Conservation (phyloP, 495 filamentous ascomycete species). For the Massariosphaeria phaeospora region DNA sequence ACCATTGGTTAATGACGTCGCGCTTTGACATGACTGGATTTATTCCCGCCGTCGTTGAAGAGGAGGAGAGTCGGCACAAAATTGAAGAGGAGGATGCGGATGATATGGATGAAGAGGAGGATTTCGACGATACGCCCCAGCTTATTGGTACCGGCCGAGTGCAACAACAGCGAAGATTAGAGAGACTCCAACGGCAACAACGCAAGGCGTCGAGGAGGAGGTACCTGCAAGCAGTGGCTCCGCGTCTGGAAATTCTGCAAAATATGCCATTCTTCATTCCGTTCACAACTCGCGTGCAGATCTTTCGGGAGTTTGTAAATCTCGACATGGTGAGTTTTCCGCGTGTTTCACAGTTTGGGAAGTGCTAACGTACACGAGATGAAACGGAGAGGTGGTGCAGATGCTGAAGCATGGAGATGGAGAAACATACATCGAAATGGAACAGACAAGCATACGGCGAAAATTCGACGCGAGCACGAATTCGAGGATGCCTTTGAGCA, state of each 20-base stretch:
- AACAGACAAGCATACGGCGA: constrained; percentile 65
- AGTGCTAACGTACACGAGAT: constrained; percentile 22
- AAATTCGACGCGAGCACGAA: constrained; percentile 70
- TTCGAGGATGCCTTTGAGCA: constrained; percentile 83
- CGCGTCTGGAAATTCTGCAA: constrained; percentile 81
- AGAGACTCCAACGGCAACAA: constrained; percentile 56
- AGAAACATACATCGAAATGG: constrained; percentile 47
- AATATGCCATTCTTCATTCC: constrained; percentile 98
- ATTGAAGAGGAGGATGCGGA: constrained; percentile 50
- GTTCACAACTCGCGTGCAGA: constrained; percentile 84
- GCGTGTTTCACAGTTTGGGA: too few relatives aligned
- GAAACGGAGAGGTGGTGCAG: constrained; percentile 67
- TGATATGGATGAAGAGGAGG: constrained; percentile 50
- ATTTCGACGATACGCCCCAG: constrained; percentile 39
- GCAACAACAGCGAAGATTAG: constrained; percentile 50
- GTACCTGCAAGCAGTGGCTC: constrained; percentile 68
- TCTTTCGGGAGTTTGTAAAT: constrained; percentile 86
- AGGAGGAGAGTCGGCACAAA: constrained; percentile 76
- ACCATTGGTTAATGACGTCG: constrained; percentile 92
- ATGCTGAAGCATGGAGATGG: constrained; percentile 76
- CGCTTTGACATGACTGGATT: constrained; percentile 90
- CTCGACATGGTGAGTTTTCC: constrained; percentile 65
- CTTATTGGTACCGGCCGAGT: constrained; percentile 51
- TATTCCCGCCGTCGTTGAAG: constrained; percentile 75
- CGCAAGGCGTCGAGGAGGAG: constrained; percentile 60